These are phyloP conservation scores for Fusarium tupiense DNA, from an alignment of 2,329 filamentous ascomycete species.

Conservation along the genomic window DNA sequence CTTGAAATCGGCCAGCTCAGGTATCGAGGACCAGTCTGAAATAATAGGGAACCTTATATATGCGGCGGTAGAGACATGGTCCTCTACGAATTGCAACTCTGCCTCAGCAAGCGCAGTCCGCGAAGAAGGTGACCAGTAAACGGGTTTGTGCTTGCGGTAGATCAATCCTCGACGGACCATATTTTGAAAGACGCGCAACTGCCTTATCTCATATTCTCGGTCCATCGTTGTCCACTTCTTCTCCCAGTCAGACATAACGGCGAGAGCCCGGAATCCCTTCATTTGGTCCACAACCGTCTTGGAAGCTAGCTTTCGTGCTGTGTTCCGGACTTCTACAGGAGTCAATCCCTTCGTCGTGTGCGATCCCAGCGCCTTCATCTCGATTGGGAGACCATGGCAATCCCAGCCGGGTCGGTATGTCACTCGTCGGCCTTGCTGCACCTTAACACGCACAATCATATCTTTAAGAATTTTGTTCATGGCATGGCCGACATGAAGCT, in stretches of 20 bases:
- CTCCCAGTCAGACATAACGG: constrained; percentile 84
- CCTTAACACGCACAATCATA: constrained; percentile 83
- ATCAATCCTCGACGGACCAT: constrained; percentile 80
- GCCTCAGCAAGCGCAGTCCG: constrained; percentile 83
- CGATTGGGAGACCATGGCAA: constrained; percentile 96
- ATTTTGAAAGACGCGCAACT: constrained; percentile 78
- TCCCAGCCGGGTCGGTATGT: constrained; percentile 95
- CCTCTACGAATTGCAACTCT: constrained; percentile 84
- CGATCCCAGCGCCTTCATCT: constrained; percentile 87
- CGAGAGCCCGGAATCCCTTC: constrained; percentile 76
- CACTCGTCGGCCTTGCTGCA: constrained; percentile 76
- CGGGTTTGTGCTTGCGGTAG: constrained; percentile 81
- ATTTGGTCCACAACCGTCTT: constrained; percentile 78
- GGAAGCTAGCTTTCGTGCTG: constrained; percentile 72
- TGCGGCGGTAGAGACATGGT: constrained; percentile 76
- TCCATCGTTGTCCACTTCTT: constrained; percentile 84
- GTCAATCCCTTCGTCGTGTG: constrained; percentile 54
- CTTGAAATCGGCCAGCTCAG: constrained; percentile 51
- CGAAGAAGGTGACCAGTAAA: constrained; percentile 87
- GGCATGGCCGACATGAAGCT: constrained; percentile 90
- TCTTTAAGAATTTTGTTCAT: constrained; percentile 98
- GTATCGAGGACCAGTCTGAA: constrained; percentile 45
- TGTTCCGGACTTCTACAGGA: constrained; percentile 68
- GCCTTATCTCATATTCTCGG: constrained; percentile 75
- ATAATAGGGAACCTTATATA: constrained; percentile 82